These are phyloP conservation scores for Microbotryum saponariae DNA, from an alignment of 1,284 basidiomycete genomes.

Conservation along the genomic window DNA sequence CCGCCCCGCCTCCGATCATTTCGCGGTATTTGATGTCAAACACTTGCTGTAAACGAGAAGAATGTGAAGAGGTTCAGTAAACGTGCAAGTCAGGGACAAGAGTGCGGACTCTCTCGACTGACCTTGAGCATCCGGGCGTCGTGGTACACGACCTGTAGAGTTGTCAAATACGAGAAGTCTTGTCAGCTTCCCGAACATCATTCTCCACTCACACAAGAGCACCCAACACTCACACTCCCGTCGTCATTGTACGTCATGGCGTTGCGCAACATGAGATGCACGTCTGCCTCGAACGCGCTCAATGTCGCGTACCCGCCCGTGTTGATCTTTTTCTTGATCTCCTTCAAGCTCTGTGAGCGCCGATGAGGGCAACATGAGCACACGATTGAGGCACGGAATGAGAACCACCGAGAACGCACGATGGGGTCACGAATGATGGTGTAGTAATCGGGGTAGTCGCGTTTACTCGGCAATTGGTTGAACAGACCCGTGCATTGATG, in stretches of 20 bases:
- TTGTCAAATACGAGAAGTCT: constrained; percentile 54
- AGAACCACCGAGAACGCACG: constrained; percentile 7
- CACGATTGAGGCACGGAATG: background rate
- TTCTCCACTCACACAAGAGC: background rate
- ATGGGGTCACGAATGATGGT: constrained; percentile 66
- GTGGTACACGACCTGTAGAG: constrained; percentile 64
- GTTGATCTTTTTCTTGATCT: constrained; percentile 74
- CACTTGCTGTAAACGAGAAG: background rate
- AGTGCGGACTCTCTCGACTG: background rate
- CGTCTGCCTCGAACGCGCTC: constrained; percentile 66
- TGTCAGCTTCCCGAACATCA: constrained; percentile 17
- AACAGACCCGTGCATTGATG: constrained; percentile 35
- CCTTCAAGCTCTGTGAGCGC: constrained; percentile 55
- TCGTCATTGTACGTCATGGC: constrained; percentile 62
- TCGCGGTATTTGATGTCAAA: background rate
- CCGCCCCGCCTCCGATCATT: no score
- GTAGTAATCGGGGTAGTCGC: constrained; percentile 91
- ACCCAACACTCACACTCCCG: constrained; percentile 14
- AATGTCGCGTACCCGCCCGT: constrained; percentile 63
- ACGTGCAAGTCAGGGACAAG: no score
- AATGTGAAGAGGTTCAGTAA: no score
- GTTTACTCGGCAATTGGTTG: constrained; percentile 41
- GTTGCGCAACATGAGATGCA: constrained; percentile 83
- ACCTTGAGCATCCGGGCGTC: constrained; percentile 86
- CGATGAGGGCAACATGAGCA: background rate